phyloP scores from a whole-genome alignment of 2,329 filamentous ascomycete species.

The Calonectria hongkongensis region DNA sequence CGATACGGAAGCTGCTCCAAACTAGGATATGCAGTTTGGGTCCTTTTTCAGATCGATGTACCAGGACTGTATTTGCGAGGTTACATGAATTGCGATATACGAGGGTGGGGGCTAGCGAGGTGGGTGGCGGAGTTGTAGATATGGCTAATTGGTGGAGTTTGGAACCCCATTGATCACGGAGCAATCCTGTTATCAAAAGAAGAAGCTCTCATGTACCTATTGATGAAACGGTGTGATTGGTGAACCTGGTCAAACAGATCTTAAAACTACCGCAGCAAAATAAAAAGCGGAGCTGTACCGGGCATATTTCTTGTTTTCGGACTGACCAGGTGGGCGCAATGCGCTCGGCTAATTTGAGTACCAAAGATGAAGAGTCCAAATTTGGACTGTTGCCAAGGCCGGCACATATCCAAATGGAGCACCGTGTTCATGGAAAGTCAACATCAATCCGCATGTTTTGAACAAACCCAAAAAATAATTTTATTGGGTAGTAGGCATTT shows the following conservation, averaged over 20 bases:
- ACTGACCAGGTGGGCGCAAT: neutral
- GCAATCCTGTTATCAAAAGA: neutral
- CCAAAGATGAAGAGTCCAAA: neutral
- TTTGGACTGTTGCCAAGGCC: neutral
- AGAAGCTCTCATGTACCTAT: neutral
- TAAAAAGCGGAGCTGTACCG: neutral
- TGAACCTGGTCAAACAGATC: neutral
- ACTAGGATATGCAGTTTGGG: conserved; percentile 10
- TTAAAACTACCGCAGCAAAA: neutral
- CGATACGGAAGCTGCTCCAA: neutral
- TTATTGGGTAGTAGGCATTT: neutral
- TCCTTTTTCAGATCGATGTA: neutral
- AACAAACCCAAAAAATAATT: neutral
- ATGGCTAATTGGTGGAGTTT: neutral
- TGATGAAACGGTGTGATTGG: neutral
- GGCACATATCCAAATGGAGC: neutral
- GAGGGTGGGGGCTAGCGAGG: neutral
- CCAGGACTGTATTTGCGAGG: neutral
- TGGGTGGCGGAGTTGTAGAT: neutral
- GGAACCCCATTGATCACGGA: neutral
- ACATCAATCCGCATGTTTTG: neutral
- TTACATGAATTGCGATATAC: too few relatives aligned
- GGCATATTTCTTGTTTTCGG: neutral
- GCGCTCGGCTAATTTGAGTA: neutral
- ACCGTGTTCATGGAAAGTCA: neutral